Evolutionary conservation across 805 yeast genomes (phyloP).

Genomic region (Yarrowia hollandica): DNA sequence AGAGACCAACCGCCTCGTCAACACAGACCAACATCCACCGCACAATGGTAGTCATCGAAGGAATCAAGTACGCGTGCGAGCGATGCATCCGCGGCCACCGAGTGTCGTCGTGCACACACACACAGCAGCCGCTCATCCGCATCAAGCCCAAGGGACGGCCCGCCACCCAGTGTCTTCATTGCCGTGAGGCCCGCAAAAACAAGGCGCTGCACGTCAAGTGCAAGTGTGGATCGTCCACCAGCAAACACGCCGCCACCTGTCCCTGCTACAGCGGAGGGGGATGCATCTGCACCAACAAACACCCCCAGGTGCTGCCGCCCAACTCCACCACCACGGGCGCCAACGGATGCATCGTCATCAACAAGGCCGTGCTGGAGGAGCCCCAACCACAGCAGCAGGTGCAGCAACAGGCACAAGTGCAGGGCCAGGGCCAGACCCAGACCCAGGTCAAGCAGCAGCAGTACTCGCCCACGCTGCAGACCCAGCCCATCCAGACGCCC

Average conservation of each 20-base stretch:
- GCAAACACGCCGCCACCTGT: conserved; percentile 33
- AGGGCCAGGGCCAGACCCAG: neutral
- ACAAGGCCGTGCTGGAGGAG: conserved; percentile 7
- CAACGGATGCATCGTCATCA: conserved; percentile 30
- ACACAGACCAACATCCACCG: no score
- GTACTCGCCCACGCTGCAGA: neutral
- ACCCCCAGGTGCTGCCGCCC: conserved; percentile 21
- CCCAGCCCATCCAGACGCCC: neutral
- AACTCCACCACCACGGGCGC: conserved; percentile 30
- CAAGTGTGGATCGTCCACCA: conserved; percentile 37
- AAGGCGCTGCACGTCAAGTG: conserved; percentile 39
- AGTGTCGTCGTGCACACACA: conserved; percentile 89
- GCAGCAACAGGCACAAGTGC: neutral
- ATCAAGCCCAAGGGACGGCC: conserved; percentile 98
- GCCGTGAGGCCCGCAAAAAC: conserved; percentile 44
- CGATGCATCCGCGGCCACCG: conserved; percentile 95
- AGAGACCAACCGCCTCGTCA: no score
- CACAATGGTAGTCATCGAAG: conserved; percentile 83
- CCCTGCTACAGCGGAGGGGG: conserved; percentile 34
- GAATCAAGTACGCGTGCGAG: conserved; percentile 94
- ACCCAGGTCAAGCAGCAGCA: neutral
- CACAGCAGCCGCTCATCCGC: conserved; percentile 86
- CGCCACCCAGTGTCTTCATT: conserved; percentile 84
- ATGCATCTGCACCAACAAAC: conserved; percentile 25
- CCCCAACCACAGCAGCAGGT: neutral